Evolutionary conservation across 1,139 yeast species (phyloP), one percentile per base, ranked within the genome.

Genomic region (Hansenula sp.): DNA sequence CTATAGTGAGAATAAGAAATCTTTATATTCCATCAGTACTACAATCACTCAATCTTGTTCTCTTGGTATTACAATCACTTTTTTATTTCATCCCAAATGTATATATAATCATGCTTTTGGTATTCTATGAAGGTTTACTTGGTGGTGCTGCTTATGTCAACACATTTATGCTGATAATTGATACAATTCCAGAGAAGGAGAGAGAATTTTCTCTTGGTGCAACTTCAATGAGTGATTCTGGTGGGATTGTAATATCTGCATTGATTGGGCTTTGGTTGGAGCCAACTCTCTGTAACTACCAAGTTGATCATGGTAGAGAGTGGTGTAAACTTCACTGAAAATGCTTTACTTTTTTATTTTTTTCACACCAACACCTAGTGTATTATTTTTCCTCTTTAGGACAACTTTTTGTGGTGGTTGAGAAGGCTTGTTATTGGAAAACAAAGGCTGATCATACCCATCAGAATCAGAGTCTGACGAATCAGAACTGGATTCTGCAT

Each of bases 101-200:
- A 6, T 85, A 85, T 71, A 53, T 75, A 3, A 57, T 89, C 36
- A 69, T 87, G 65, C 17, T 71, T 0, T 61, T 90, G 29, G 73
- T 88, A 6, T 75, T 90, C 44, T 89, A 87, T 61, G 97, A 92
- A 58, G 97, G 92, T 0, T 68, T 92, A 18, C 66, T 92, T 11
- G 97, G 97, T 2, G 97, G 98, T 2, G 76, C 85, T 3, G 79
- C 92, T 20, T 92, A 92, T 56, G 94, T 87, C 39, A 90, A 90
- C 56, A 89, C 97, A 0, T 92, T 87, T 55, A 69, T 83, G 68
- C 69, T 79, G 14, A 92, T 89, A 0, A 73, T 85, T 36, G 95
- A 88, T 47, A 70, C 76, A 2, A 71, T 79, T 0, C 65, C 76
- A 0, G 58, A 65, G 14, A 52, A 64, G 1, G 76, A 79, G 43